Base-by-base conservation (phyloP, 1,284 basidiomycete genomes). In the Ustilago cynodontis region DNA sequence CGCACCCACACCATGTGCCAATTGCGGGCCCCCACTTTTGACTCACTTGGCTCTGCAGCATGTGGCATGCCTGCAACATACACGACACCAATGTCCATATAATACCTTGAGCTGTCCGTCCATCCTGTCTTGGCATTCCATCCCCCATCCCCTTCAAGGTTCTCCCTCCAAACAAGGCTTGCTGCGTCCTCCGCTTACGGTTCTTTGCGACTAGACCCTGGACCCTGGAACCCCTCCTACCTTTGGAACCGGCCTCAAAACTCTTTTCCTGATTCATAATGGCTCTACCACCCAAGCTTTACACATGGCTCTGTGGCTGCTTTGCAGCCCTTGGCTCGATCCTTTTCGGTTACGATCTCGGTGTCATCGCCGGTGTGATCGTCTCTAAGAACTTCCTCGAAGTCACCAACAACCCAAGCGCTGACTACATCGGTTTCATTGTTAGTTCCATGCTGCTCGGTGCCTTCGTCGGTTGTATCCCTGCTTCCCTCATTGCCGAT, bases 231-330 rank as follows among this genome's bases (percentile, higher is more conserved):
- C 37, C 22, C 35, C 2, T 28, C 31, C 28, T 16, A 6, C 16
- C 52, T 39, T 16, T 39, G 13, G 9, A 35, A 20, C 9, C 20
- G n/a, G 28, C 18, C 22, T 39, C 37, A 20, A 47, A 20, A 2
- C 47, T n/a, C 24, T n/a, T 6, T 26, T 13, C 47, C 24, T 13
- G 16, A 16, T 33, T 28, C 71, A 63, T 33, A 6, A 86, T 85
- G 84, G 64, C 71, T 14, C 70, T 87, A 43, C 76, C 86, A n/a
- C 86, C 87, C 7, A 87, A 87, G 63, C 61, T 65, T 31, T 71
- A 71, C 58, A 71, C 68, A 31, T 65, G 61, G 68, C 67, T 90
- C 7, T 91, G 90, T 78, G 90, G 90, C 28, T 87, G 90, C 61
- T 91, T 91, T 71, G 90, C 89, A 13, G 87, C 86, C 80, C 85